Evolutionary conservation across 257 asterid species (phyloP).

Genomic region (Anisodus acutangulus): DNA sequence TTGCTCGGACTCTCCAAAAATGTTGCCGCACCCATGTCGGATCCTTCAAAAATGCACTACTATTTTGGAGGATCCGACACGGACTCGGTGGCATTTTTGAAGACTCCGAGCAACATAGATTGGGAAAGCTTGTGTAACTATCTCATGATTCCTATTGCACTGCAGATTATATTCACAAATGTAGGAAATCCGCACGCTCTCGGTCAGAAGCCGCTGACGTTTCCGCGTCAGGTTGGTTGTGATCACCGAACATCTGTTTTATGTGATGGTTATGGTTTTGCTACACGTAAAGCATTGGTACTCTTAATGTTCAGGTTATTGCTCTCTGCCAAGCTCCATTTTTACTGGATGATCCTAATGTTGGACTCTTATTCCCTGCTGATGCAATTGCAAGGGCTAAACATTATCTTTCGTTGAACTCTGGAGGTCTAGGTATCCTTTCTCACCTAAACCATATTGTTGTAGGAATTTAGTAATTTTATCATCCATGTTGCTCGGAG

Average conservation of each 20-base stretch:
- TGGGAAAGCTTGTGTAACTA: not conserved
- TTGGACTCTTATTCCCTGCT: slow-evolving; percentile 89
- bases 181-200: slow-evolving; percentile 97
- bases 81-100: no score
- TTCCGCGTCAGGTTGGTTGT: slow-evolving; percentile 82
- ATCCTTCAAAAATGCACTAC: no score
- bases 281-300: not conserved
- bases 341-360: slow-evolving; percentile 94
- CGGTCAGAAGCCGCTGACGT: slow-evolving; percentile 91
- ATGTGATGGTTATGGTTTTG: not conserved
- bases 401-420: slow-evolving; percentile 74
- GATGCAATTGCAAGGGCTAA: slow-evolving; percentile 95
- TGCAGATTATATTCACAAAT: slow-evolving; percentile 88
- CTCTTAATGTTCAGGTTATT: slow-evolving; percentile 59
- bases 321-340: slow-evolving; percentile 99
- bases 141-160: slow-evolving; percentile 12
- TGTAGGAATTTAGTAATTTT: not conserved
- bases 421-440: slow-evolving; percentile 90
- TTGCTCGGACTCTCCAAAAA: no score
- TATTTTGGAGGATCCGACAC: no score
- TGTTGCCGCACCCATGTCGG: no score
- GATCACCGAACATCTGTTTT: not conserved
- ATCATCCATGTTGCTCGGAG: not conserved
- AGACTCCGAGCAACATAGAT: no score
- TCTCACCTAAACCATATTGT: not conserved